These are phyloP conservation scores for Debaryomyces udenii DNA, from an alignment of 1,139 yeast species.

Conservation along the genomic window DNA sequence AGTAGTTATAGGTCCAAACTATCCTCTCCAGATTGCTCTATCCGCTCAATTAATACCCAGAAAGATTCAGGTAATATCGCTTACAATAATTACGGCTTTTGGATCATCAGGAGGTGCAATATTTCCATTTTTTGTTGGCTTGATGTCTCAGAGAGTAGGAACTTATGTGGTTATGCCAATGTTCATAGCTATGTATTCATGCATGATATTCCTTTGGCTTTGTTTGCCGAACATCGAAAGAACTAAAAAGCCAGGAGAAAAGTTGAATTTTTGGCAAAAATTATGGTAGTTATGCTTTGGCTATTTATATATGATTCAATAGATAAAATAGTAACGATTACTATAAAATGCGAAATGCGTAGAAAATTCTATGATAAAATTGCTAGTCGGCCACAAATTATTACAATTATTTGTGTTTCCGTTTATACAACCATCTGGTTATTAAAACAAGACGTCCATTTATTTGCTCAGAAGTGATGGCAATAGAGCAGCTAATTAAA, in stretches of 20 bases:
- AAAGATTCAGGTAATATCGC: slow-evolving; percentile 54
- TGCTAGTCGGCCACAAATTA: slow-evolving; percentile 1
- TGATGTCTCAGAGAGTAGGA: slow-evolving; percentile 53
- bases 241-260: slow-evolving; percentile 12
- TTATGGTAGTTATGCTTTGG: not conserved
- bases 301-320: not conserved
- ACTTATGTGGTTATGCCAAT: slow-evolving; percentile 60
- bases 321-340: not conserved
- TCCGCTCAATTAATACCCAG: slow-evolving; percentile 53
- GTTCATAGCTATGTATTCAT: slow-evolving; percentile 41
- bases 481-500: slow-evolving; percentile 40
- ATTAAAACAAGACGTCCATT: too few relatives aligned
- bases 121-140: slow-evolving; percentile 59
- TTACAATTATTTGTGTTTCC: too few relatives aligned
- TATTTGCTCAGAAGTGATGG: slow-evolving; percentile 29
- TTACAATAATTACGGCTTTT: slow-evolving; percentile 60
- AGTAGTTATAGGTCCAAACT: slow-evolving; percentile 54
- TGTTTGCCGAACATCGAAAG: slow-evolving; percentile 44
- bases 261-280: slow-evolving; percentile 2
- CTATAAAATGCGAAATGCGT: slow-evolving; percentile 3
- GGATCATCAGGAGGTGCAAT: slow-evolving; percentile 66
- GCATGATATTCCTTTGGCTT: slow-evolving; percentile 48
- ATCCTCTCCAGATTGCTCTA: slow-evolving; percentile 55
- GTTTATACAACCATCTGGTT: too few relatives aligned
- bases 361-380: slow-evolving; percentile 3